A percentile compares a stretch with the other conserved stretches of the same genome.
These are phyloP conservation scores for Neofusicoccum laricinum DNA, from an alignment of 2,329 filamentous ascomycete species.

Conservation along the genomic window DNA sequence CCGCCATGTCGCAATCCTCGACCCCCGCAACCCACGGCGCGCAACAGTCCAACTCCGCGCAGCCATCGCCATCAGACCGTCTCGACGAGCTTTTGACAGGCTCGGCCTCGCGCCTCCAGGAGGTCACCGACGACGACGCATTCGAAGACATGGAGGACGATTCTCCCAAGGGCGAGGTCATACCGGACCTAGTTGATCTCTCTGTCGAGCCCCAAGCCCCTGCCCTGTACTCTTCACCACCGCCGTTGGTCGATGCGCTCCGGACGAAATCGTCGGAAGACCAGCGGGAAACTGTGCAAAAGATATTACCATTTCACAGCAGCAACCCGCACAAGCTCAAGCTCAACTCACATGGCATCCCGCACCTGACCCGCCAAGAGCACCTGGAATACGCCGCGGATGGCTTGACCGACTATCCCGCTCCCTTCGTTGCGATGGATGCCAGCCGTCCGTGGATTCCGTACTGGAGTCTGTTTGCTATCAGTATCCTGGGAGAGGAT, in stretches of 20 bases:
- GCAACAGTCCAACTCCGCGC: slow-evolving; percentile 22
- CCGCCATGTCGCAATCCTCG: neutral
- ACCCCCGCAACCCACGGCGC: neutral
- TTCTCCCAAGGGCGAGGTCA: slow-evolving; percentile 1
- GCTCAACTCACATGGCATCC: slow-evolving; percentile 71
- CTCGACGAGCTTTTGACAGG: slow-evolving; percentile 9
- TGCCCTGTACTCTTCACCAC: slow-evolving; percentile 28
- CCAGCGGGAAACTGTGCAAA: slow-evolving; percentile 67
- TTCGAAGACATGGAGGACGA: slow-evolving; percentile 35
- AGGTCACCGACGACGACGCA: slow-evolving; percentile 34
- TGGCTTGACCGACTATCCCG: slow-evolving; percentile 60
- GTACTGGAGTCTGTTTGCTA: slow-evolving; percentile 82
- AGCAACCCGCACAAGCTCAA: slow-evolving; percentile 49
- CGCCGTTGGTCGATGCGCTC: slow-evolving; percentile 64
- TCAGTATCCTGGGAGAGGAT: slow-evolving; percentile 64
- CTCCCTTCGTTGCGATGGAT: slow-evolving; percentile 71
- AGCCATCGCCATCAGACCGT: slow-evolving; percentile 16
- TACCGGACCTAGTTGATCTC: slow-evolving; percentile 12
- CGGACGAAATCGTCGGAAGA: slow-evolving; percentile 64
- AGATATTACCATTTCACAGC: slow-evolving; percentile 66
- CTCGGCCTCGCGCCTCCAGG: slow-evolving; percentile 29
- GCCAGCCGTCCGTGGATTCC: slow-evolving; percentile 89
- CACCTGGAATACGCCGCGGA: slow-evolving; percentile 62
- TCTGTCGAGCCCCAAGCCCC: slow-evolving; percentile 26
- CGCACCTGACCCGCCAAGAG: slow-evolving; percentile 63